phyloP scores from a whole-genome alignment of 1,139 yeast species.

The Hyphopichia khmerensis region DNA sequence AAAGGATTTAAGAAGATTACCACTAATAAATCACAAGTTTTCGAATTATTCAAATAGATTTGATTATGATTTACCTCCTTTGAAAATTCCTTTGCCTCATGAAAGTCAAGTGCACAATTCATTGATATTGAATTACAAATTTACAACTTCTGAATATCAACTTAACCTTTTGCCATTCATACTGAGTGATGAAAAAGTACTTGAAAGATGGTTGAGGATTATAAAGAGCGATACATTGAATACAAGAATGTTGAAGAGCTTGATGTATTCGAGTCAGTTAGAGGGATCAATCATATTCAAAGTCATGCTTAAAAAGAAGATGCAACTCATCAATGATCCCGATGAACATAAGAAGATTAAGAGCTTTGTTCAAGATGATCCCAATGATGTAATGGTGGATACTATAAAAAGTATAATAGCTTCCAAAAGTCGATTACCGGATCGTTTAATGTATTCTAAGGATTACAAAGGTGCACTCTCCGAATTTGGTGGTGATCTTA shows the following conservation, averaged over 20 bases:
- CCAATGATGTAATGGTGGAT: slow-evolving; percentile 1
- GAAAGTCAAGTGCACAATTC: slow-evolving; percentile 6
- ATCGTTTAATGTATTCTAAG: slow-evolving; percentile 10
- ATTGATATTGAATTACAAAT: slow-evolving; percentile 8
- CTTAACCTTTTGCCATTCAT: slow-evolving; percentile 14
- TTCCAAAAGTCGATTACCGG: slow-evolving; percentile 8
- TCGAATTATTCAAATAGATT: slow-evolving; percentile 1
- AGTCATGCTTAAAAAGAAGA: slow-evolving; percentile 11
- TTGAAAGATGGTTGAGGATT: slow-evolving; percentile 7
- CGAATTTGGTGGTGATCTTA: slow-evolving; percentile 2
- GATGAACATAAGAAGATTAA: slow-evolving; percentile 6
- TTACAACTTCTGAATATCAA: slow-evolving; percentile 6
- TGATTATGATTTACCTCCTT: slow-evolving; percentile 11
- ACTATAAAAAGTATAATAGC: slow-evolving; percentile 12
- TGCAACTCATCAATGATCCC: slow-evolving; percentile 6
- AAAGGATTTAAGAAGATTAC: slow-evolving; percentile 2
- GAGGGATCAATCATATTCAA: slow-evolving; percentile 17
- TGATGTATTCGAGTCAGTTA: slow-evolving; percentile 12
- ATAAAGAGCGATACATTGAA: slow-evolving; percentile 6
- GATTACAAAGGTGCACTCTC: slow-evolving; percentile 8
- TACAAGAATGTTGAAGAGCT: slow-evolving; percentile 8
- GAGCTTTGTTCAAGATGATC: slow-evolving; percentile 6
- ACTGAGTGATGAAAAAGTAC: slow-evolving; percentile 9
- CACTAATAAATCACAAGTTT: slow-evolving; percentile 2
- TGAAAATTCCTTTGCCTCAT: slow-evolving; percentile 10